Conservation (phyloP, 192 early-diverging fungal species). For the Dissophora globulifera region DNA sequence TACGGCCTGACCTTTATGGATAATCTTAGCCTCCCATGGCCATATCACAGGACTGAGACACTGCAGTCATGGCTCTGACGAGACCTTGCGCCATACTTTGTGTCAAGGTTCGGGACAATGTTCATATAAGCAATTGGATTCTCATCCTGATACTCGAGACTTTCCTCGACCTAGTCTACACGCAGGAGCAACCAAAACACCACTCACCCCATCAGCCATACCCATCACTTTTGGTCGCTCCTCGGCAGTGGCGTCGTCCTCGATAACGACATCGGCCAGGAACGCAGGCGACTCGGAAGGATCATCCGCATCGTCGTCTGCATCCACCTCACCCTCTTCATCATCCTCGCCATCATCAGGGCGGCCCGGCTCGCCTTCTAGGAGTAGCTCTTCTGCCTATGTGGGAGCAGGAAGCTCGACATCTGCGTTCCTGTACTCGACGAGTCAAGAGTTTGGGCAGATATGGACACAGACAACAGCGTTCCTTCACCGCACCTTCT, state of each 20-base stretch:
- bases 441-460: slow-evolving; percentile 30
- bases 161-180: too few species aligned
- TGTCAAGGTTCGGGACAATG: too few species aligned
- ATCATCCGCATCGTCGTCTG: background rate
- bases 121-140: too few species aligned
- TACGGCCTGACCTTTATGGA: background rate
- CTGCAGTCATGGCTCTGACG: slow-evolving; percentile 33
- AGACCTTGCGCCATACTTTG: too few species aligned
- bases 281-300: slow-evolving; percentile 5
- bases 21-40: background rate
- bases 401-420: slow-evolving; percentile 17
- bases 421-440: slow-evolving; percentile 15
- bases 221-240: slow-evolving; percentile 1
- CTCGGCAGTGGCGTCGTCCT: background rate
- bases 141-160: too few species aligned
- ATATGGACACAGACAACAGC: slow-evolving; percentile 33
- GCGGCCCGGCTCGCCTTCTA: background rate
- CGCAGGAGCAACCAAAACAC: background rate
- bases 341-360: slow-evolving; percentile 9
- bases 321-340: slow-evolving; percentile 1
- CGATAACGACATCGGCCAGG: slow-evolving; percentile 1
- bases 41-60: slow-evolving; percentile 12
- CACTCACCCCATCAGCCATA: slow-evolving; percentile 3
- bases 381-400: background rate
- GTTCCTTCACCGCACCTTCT: slow-evolving; percentile 41